Evolutionary conservation across 768 basidiomycete species (phyloP), one percentile per base, ranked within the genome.

Genomic region (Chiua virens): DNA sequence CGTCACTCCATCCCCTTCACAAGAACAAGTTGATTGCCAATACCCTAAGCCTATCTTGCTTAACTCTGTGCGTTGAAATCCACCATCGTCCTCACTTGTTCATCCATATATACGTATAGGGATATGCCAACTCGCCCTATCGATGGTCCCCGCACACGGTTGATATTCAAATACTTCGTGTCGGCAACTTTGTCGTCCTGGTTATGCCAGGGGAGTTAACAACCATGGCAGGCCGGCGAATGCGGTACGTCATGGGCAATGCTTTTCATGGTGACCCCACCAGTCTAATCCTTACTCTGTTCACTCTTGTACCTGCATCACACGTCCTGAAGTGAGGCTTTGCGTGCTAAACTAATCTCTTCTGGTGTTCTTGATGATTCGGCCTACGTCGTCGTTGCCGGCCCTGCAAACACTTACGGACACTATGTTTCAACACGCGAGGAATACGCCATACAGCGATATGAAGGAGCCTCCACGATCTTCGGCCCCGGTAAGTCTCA

Each of bases 401-500:
- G 87, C 14, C 89, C 89, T n/a, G 87, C 87, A 6, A 91, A 90
- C 56, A 85, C 86, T 6, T 91, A 91, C 61, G 79, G 73, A 0
- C 88, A 89, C 68, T 88, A 89, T 63, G 75, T 89, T 45, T 72
- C 87, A 2, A 89, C 87, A 25, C 75, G 71, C 10, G 87, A 91
- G 66, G 87, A 89, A 66, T 90, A 88, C 63, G 68, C 75, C 21
- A 69, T 87, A 14, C 89, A 91, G 66, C 77, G 89, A 44, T 89
- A 89, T 57, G 89, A 91, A 69, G 89, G 88, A 44, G 88, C 86
- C 1, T 89, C 88, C 39, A 90, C 86, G 9, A 75, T 90, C 40
- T 90, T 82, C 66, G 89, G 89, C 35, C 81, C 76, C 51, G 79
- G 89, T 89, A 56, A 65, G 84, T 74, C 5, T n/a, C 18, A 41